Conservation (phyloP, 495 filamentous ascomycete genomes). For the Xylaria castorea region DNA sequence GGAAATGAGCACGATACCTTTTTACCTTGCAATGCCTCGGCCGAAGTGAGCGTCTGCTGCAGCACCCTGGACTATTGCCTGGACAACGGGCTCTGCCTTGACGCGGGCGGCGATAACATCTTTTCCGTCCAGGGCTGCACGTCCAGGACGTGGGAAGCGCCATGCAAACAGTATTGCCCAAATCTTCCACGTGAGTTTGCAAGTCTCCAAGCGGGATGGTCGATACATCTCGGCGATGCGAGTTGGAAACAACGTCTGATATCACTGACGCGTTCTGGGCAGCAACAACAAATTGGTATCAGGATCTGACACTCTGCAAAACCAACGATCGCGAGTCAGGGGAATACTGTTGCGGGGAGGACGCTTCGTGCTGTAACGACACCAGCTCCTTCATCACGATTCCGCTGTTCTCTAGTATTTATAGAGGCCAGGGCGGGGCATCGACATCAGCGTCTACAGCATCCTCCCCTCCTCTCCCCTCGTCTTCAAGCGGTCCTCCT, state of each 20-base stretch:
- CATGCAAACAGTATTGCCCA: slow-evolving; percentile 22
- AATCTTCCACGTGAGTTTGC: not conserved
- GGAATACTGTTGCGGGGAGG: slow-evolving; percentile 31
- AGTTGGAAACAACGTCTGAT: not conserved
- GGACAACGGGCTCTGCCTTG: slow-evolving; percentile 33
- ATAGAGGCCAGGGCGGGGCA: not conserved
- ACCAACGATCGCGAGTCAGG: slow-evolving; percentile 7
- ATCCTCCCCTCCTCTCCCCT: not conserved
- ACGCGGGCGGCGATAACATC: slow-evolving; percentile 28
- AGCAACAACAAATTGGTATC: not conserved
- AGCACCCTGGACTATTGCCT: slow-evolving; percentile 38
- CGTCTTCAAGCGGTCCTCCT: slow-evolving; percentile 47
- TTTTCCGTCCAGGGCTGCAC: slow-evolving; percentile 42
- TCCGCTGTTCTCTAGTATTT: slow-evolving; percentile 20
- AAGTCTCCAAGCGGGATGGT: not conserved
- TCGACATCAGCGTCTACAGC: not conserved
- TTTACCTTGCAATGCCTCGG: slow-evolving; percentile 27
- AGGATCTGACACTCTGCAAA: slow-evolving; percentile 14
- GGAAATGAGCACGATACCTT: not conserved
- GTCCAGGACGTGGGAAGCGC: slow-evolving; percentile 29
- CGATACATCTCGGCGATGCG: not conserved
- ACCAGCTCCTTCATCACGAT: slow-evolving; percentile 17
- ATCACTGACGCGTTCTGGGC: not conserved
- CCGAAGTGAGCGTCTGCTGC: slow-evolving; percentile 38
- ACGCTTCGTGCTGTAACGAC: slow-evolving; percentile 28